Conservation (phyloP, 2,329 filamentous ascomycete genomes). For the Calonectria fujianensis region DNA sequence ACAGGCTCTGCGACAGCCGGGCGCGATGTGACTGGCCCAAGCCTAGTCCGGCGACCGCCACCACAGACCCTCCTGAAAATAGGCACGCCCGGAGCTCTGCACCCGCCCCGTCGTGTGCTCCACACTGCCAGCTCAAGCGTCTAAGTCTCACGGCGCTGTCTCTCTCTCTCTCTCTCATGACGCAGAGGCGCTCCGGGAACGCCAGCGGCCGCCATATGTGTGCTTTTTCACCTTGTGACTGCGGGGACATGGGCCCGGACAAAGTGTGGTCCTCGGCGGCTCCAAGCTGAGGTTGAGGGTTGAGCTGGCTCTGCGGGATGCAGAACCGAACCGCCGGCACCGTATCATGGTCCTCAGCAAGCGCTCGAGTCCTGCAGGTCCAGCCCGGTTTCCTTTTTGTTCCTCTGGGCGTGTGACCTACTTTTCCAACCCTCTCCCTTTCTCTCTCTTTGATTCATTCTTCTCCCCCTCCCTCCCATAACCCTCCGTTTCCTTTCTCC, state of each 20-base stretch:
- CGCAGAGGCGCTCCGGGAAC: slow-evolving; percentile 18
- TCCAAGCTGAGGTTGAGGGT: slow-evolving; percentile 31
- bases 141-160: slow-evolving; percentile 9
- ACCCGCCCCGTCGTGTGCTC: not conserved
- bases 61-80: slow-evolving; percentile 19
- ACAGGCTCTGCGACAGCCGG: slow-evolving; percentile 3
- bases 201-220: slow-evolving; percentile 23
- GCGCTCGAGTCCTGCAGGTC: slow-evolving; percentile 37
- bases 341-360: slow-evolving; percentile 31
- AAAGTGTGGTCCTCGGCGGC: slow-evolving; percentile 25
- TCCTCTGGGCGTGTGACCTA: slow-evolving; percentile 24
- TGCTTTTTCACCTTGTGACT: not conserved
- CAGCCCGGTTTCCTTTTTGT: slow-evolving; percentile 27
- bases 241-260: slow-evolving; percentile 6
- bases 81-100: slow-evolving; percentile 20
- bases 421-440: slow-evolving; percentile 21
- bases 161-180: slow-evolving; percentile 10
- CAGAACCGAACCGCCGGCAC: slow-evolving; percentile 37
- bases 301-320: slow-evolving; percentile 35
- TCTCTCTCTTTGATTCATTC: slow-evolving; percentile 15
- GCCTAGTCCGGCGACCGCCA: slow-evolving; percentile 11
- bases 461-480: slow-evolving; percentile 20
- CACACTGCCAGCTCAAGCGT: slow-evolving; percentile 25
- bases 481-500: slow-evolving; percentile 34
- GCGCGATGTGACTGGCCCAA: slow-evolving; percentile 18